Conservation (phyloP, 2,329 filamentous ascomycete genomes). For the Sporothrix dimorphospora region DNA sequence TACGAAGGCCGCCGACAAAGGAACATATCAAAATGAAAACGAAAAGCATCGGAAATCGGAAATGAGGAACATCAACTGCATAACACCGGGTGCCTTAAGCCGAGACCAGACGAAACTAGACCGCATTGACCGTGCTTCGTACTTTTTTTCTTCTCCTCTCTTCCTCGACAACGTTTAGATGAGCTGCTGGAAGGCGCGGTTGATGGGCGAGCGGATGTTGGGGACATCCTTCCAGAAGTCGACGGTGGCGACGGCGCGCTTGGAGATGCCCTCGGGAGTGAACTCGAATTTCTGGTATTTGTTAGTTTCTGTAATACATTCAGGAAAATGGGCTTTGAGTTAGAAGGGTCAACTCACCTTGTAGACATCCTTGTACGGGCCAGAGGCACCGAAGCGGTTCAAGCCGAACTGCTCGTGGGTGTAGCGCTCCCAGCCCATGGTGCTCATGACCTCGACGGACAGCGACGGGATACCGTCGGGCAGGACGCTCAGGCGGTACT, state of each 20-base stretch:
- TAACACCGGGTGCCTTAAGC: slow-evolving; percentile 16
- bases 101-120: slow-evolving; percentile 11
- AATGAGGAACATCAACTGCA: slow-evolving; percentile 28
- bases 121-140: not conserved
- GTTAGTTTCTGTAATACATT: slow-evolving; percentile 43
- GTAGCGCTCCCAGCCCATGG: slow-evolving; percentile 98
- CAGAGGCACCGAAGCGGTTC: slow-evolving; percentile 97
- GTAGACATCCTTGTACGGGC: slow-evolving; percentile 98
- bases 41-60: slow-evolving; percentile 11
- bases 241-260: slow-evolving; percentile 88
- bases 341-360: slow-evolving; percentile 47
- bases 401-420: slow-evolving; percentile 99
- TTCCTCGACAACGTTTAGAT: slow-evolving; percentile 61
- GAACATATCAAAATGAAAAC: slow-evolving; percentile 3
- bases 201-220: slow-evolving; percentile 91
- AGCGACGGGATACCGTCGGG: slow-evolving; percentile 92
- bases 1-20: slow-evolving; percentile 15
- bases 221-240: slow-evolving; percentile 96
- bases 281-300: slow-evolving; percentile 85
- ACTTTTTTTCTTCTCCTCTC: not conserved
- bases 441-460: slow-evolving; percentile 95
- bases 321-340: slow-evolving; percentile 50
- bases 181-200: slow-evolving; percentile 97
- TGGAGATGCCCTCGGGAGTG: slow-evolving; percentile 93
- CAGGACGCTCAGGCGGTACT: slow-evolving; percentile 89